phyloP scores from a whole-genome alignment of 495 filamentous ascomycete species.

The Neurospora tetraspora region DNA sequence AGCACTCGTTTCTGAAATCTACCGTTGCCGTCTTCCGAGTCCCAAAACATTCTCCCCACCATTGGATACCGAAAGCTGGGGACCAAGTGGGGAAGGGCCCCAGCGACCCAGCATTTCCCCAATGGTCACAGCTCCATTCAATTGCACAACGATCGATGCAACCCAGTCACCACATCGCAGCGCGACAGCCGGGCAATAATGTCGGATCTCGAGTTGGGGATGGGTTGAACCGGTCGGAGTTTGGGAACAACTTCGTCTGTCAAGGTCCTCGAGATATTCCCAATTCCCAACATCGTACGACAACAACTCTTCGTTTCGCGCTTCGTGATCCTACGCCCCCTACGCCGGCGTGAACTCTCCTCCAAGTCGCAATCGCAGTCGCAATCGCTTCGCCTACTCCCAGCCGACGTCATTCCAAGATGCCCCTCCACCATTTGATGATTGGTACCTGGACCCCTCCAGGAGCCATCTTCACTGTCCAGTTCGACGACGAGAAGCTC shows the following conservation, averaged over 20 bases:
- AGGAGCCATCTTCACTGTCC: constrained; percentile 75
- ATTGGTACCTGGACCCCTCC: constrained; percentile 77
- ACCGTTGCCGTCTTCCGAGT: neutral
- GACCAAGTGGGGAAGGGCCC: neutral
- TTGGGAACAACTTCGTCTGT: neutral
- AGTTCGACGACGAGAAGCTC: constrained; percentile 69
- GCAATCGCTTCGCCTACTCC: neutral
- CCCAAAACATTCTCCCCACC: neutral
- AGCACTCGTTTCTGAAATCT: neutral
- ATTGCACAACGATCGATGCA: neutral
- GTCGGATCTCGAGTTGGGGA: neutral
- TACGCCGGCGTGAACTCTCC: neutral
- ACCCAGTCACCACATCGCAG: neutral
- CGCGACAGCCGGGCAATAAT: neutral
- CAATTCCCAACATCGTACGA: neutral
- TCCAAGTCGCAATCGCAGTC: neutral
- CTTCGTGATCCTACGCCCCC: neutral
- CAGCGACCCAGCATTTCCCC: neutral
- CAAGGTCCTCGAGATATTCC: neutral
- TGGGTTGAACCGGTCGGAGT: neutral
- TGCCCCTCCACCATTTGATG: constrained; percentile 74
- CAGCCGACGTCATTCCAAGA: constrained; percentile 21
- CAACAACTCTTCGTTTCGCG: neutral
- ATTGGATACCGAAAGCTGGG: neutral
- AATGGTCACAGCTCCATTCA: neutral